These are phyloP conservation scores for Candida wancherniae DNA, from an alignment of 805 yeast genomes.

Conservation along the genomic window DNA sequence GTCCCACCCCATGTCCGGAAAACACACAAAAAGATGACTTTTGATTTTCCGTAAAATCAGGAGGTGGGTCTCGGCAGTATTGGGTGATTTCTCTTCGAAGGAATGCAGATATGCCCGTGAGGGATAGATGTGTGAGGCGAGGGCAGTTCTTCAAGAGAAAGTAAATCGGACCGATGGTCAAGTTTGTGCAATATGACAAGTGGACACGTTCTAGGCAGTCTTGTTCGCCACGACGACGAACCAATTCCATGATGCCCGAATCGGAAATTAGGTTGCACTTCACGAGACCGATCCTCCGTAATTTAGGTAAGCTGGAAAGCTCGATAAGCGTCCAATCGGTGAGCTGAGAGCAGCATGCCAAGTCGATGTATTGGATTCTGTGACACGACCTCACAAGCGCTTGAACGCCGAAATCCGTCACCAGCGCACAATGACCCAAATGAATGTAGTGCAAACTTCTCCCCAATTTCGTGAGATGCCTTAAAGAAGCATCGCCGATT, in stretches of 20 bases:
- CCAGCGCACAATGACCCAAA: conserved; percentile 86
- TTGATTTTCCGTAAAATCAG: conserved; percentile 85
- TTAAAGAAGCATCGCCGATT: conserved; percentile 76
- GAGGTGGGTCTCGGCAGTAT: conserved; percentile 89
- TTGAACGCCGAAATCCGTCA: conserved; percentile 85
- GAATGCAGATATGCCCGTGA: conserved; percentile 91
- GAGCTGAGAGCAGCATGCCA: conserved; percentile 88
- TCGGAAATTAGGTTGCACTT: conserved; percentile 87
- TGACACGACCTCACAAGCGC: conserved; percentile 72
- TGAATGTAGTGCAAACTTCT: conserved; percentile 83
- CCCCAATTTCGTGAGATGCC: conserved; percentile 68
- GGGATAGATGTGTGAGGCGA: conserved; percentile 78
- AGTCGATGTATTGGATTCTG: conserved; percentile 84
- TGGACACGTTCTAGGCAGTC: conserved; percentile 91
- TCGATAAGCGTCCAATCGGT: conserved; percentile 80
- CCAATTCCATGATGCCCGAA: conserved; percentile 68
- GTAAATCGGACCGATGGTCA: conserved; percentile 74
- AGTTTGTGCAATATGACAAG: conserved; percentile 80
- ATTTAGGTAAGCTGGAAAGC: conserved; percentile 68
- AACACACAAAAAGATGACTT: conserved; percentile 86
- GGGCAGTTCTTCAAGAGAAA: conserved; percentile 76
- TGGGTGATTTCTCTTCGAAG: conserved; percentile 78
- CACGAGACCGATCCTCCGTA: conserved; percentile 89
- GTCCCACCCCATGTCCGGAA: conserved; percentile 81
- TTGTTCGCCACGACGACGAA: conserved; percentile 61